Base-by-base conservation (phyloP, 2,329 filamentous ascomycete species). In the Exophiala lecanii-corni region DNA sequence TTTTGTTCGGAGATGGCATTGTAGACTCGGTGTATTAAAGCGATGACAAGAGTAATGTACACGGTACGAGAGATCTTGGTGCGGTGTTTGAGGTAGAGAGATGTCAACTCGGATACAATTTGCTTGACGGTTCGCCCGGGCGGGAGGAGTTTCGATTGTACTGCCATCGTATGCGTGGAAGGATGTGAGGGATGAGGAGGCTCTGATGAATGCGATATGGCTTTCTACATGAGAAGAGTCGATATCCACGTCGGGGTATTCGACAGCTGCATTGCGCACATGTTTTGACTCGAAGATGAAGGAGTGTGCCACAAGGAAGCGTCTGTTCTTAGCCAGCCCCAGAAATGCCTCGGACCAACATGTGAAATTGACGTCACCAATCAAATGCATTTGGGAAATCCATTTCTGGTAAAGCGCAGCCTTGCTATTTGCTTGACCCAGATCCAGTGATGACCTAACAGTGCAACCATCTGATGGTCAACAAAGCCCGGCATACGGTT, bases 1-100 rank as follows among this genome's bases (percentile, higher is more conserved):
- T 94, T 95, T 64, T 97, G 92, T 63, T 96, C 89, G 46, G 85
- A 82, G 60, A 97, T 84, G 57, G 91, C 89, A 76, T 88, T 82
- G 57, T 89, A 88, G 41, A 97, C 82, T 57, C 92, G 88, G 64
- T 94, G 89, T 48, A 83, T 74, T 48, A 95, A 79, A 36, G 87
- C 81, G 55, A 91, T 70, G 56, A 91, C 79, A 55, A 96, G 76
- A 19, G 87, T 82, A 50, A 94, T 71, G 71, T 94, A 94, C 55
- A 94, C 79, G 51, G 80, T 81, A 59, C 86, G 83, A 16, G 87
- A 91, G 64, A 95, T 89, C 54, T 79, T 79, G 38, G 81, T 87
- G 55, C 89, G 86, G 67, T 94, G 81, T 50, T 77, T 74, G 51
- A 91, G 74, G 66, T 95, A 95, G 36, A 88, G 74, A 38, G 73